These are phyloP conservation scores for Francoa sonchifolia DNA, from an alignment of 441 rosid species.

Conservation along the genomic window DNA sequence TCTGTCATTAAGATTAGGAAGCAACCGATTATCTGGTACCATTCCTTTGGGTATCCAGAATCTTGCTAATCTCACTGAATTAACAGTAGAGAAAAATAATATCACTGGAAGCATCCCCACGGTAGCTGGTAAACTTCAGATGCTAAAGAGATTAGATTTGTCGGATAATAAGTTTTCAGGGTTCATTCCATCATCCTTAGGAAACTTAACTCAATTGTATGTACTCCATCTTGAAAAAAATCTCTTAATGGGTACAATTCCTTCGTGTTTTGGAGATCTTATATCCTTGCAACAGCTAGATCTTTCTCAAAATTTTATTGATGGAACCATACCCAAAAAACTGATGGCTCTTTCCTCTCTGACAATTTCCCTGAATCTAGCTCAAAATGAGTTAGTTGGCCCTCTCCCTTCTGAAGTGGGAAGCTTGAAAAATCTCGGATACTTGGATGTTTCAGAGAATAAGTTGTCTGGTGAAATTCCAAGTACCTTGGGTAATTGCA, in stretches of 20 bases:
- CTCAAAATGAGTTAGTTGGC: constrained; percentile 7
- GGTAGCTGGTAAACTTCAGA: constrained; percentile 5
- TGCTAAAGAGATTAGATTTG: not conserved
- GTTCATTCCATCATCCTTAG: constrained; percentile 7
- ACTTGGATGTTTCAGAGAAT: constrained; percentile 8
- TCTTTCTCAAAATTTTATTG: constrained; percentile 10
- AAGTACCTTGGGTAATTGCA: constrained; percentile 8
- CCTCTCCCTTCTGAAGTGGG: constrained; percentile 11
- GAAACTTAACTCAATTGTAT: not conserved
- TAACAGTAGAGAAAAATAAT: not conserved
- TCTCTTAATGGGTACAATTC: constrained; percentile 8
- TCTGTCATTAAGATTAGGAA: not conserved
- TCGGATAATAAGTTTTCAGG: constrained; percentile 1
- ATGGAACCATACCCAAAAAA: constrained; percentile 10
- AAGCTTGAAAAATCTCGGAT: not conserved
- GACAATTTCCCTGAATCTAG: not conserved
- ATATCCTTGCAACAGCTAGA: not conserved
- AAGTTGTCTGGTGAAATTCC: constrained; percentile 16
- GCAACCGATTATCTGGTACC: constrained; percentile 7
- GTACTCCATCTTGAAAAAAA: not conserved
- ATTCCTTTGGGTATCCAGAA: constrained; percentile 10
- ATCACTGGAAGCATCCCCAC: constrained; percentile 5
- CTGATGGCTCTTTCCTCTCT: constrained; percentile 4
- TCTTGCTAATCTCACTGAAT: not conserved
- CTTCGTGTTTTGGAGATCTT: constrained; percentile 9